Evolutionary conservation across 345 rosid genomes (phyloP), one percentile per base, ranked within the genome.

Genomic region (sweet orange (Citrus sinensis)): DNA sequence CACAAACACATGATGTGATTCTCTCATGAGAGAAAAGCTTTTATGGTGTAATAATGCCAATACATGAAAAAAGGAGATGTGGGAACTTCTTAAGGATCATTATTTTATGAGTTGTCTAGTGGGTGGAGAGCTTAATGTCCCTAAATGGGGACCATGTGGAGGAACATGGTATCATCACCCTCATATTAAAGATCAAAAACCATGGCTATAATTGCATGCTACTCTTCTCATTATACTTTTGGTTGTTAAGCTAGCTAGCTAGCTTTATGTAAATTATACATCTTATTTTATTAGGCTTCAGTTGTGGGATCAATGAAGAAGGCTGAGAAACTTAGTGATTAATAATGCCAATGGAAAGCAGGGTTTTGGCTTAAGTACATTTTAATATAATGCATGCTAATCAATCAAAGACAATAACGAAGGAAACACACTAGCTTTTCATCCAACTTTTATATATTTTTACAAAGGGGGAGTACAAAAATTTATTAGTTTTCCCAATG

Each of bases 121-220:
- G 80, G 86, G 87, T 83, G 80, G 87, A 74, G 66, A 67, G 86
- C 85, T 84, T 51, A 49, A 79, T 73, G 79, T 58, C 80, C 79
- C 85, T 68, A 39, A 66, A 39, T 72, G 86, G 86, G 90, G 90
- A 81, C 88, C 90, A 88, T 74, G 88, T 80, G 88, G 84, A 80
- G 83, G 81, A 85, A 79, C 83, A 80, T 85, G 78, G 61, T 67
- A 75, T 70, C 70, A 80, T 82, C 71, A 76, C 79, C 68, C 68
- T 73, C 42, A n/a, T 55, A 39, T 59, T 62, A 71, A 51, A 55
- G 51, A 62, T 62, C 25, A 27, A 64, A 77, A 73, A 74, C 80
- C 54, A 6, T 63, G 49, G 61, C 42, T 49, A 81, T 81, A 71
- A 78, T 82, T 70, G 76, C 83, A 60, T 67, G 39, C 56, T 78